A percentile compares a stretch with the other conserved stretches of the same genome.
Conservation (phyloP, 768 basidiomycete species). For the Inosperma sp. region DNA sequence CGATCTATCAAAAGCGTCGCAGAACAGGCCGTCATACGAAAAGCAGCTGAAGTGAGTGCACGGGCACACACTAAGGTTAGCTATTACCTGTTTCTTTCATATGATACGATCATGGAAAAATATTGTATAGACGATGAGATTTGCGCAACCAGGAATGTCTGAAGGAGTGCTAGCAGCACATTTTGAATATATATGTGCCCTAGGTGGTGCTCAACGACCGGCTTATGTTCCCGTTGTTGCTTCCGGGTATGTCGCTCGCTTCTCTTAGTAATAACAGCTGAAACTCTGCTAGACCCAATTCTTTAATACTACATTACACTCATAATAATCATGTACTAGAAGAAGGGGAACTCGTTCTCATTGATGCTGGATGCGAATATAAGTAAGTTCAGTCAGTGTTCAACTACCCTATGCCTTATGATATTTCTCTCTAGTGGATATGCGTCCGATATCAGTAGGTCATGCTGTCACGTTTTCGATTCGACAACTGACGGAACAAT, state of each 20-base stretch:
- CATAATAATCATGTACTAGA: conserved; percentile 77
- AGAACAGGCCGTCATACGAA: conserved; percentile 77
- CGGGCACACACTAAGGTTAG: conserved; percentile 78
- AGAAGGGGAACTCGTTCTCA: conserved; percentile 70
- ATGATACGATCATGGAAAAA: not conserved
- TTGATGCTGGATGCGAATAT: conserved; percentile 92
- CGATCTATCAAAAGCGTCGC: conserved; percentile 73
- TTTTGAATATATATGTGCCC: conserved; percentile 83
- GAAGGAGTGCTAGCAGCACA: conserved; percentile 56
- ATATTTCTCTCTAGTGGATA: conserved; percentile 56
- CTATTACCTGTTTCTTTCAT: conserved; percentile 1
- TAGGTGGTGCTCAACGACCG: conserved; percentile 74
- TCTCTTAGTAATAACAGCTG: not conserved
- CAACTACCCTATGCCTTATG: not conserved
- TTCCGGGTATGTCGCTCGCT: conserved; percentile 59
- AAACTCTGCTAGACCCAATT: conserved; percentile 57
- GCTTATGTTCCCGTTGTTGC: conserved; percentile 99
- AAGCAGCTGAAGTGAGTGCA: conserved; percentile 84
- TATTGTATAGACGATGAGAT: conserved; percentile 71
- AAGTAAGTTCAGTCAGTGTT: conserved; percentile 43
- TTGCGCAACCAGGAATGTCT: conserved; percentile 43
- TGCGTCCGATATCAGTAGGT: conserved; percentile 87
- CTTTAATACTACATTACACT: conserved; percentile 92
- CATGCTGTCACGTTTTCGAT: not conserved
- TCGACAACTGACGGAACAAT: conserved; percentile 3